Evolutionary conservation across 257 asterid species (phyloP).

Genomic region (Vinca minor): DNA sequence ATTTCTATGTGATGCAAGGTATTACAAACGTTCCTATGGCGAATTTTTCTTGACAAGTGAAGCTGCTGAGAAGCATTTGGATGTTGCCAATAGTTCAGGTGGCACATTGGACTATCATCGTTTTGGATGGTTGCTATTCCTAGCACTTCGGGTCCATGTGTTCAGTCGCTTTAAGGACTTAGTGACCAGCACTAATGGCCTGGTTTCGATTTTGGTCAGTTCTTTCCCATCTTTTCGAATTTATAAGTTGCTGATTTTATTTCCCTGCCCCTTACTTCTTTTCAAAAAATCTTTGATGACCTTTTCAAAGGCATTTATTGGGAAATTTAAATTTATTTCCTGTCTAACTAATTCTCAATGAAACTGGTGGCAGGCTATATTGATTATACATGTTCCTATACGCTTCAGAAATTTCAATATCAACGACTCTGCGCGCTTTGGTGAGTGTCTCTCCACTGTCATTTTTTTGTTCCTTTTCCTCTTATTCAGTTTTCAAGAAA

Average conservation of each 20-base stretch:
- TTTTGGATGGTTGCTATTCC: conserved; percentile 90
- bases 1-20: conserved; percentile 40
- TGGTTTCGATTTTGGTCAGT: conserved; percentile 82
- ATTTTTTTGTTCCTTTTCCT: conserved; percentile 1
- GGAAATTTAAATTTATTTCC: not conserved
- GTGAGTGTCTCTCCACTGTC: conserved; percentile 30
- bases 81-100: conserved; percentile 23
- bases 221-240: conserved; percentile 13
- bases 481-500: conserved; percentile 4
- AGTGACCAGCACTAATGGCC: conserved; percentile 83
- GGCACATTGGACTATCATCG: conserved; percentile 55
- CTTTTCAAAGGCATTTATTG: not conserved
- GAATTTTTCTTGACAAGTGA: conserved; percentile 53
- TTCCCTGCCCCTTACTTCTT: not conserved
- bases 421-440: conserved; percentile 56
- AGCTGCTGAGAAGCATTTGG: conserved; percentile 37
- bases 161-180: conserved; percentile 71
- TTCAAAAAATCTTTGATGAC: not conserved
- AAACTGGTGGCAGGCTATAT: conserved; percentile 62
- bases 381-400: conserved; percentile 65
- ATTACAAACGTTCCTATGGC: conserved; percentile 63
- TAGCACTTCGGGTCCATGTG: conserved; percentile 70
- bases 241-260: not conserved
- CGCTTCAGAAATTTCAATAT: conserved; percentile 54
- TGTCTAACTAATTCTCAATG: conserved; percentile 20